phyloP scores from a whole-genome alignment of 169 alveolate species.

The Besnoitia besnoiti region DNA sequence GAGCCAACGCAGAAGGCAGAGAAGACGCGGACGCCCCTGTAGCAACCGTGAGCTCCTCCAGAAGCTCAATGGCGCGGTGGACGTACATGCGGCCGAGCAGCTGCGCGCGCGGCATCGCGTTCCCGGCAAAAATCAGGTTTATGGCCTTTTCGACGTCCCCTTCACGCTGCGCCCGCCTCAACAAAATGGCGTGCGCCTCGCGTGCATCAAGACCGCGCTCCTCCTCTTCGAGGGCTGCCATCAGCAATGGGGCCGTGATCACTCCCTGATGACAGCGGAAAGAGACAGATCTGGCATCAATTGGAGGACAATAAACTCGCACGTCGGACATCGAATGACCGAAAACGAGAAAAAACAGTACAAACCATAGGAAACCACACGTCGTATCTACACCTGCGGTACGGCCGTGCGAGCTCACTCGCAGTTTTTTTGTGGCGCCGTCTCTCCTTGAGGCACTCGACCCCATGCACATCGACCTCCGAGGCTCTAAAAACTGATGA shows the following conservation, averaged over 20 bases:
- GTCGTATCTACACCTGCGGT: too few relatives aligned
- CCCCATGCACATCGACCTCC: too few relatives aligned
- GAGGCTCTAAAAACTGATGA: too few relatives aligned
- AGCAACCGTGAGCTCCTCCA: slow-evolving; percentile 4
- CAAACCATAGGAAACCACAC: too few relatives aligned
- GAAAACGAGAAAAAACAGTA: neutral
- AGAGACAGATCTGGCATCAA: neutral
- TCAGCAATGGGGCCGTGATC: slow-evolving; percentile 79
- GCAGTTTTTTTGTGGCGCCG: too few relatives aligned
- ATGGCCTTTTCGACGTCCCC: slow-evolving; percentile 39
- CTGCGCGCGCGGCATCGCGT: slow-evolving; percentile 47
- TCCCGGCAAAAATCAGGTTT: neutral
- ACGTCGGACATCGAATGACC: neutral
- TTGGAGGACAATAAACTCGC: neutral
- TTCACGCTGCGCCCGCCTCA: neutral
- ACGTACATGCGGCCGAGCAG: slow-evolving; percentile 44
- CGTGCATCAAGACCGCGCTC: neutral
- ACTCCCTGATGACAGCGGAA: slow-evolving; percentile 69
- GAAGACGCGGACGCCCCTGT: neutral
- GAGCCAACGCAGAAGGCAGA: too few relatives aligned
- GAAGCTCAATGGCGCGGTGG: slow-evolving; percentile 33
- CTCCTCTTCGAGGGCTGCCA: slow-evolving; percentile 58
- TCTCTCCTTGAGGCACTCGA: too few relatives aligned
- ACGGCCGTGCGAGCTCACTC: too few relatives aligned
- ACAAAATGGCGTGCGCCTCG: neutral